Percentiles rank a stretch among this genome's conserved stretches.
phyloP scores from a whole-genome alignment of 768 basidiomycete species.

The Suillus bovinus region DNA sequence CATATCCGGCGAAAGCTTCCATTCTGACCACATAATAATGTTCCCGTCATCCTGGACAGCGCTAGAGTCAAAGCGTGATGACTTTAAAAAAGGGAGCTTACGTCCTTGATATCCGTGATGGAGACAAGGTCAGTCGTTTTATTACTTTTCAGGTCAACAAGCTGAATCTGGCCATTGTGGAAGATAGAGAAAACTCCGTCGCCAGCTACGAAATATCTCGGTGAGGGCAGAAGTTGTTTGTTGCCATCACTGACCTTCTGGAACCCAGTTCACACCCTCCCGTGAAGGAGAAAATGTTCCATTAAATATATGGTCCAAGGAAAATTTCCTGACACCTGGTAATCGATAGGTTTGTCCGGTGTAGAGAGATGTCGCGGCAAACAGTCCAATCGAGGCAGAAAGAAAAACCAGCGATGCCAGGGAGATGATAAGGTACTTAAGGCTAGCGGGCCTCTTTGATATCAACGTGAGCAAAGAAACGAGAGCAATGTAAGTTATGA shows the following conservation, averaged over 20 bases:
- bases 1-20: conserved; percentile 92
- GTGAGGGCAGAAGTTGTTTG: neutral
- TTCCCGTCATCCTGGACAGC: conserved; percentile 52
- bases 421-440: conserved; percentile 62
- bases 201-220: conserved; percentile 59
- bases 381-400: conserved; percentile 69
- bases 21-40: conserved; percentile 52
- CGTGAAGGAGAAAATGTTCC: conserved; percentile 69
- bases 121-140: conserved; percentile 61
- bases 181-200: conserved; percentile 87
- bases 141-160: conserved; percentile 82
- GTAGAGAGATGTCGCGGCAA: conserved; percentile 73
- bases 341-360: conserved; percentile 51
- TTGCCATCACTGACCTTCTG: conserved; percentile 66
- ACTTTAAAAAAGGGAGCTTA: conserved; percentile 32
- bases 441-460: conserved; percentile 47
- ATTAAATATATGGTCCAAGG: conserved; percentile 91
- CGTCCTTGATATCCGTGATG: conserved; percentile 61
- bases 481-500: conserved; percentile 11
- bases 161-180: conserved; percentile 63
- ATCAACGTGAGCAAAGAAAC: conserved; percentile 1
- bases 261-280: conserved; percentile 76
- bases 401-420: conserved; percentile 60
- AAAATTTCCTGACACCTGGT: conserved; percentile 64
- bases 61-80: conserved; percentile 3